Evolutionary conservation across 176 grass and related monocot species (phyloP).

Genomic region (Eleusine coracana): DNA sequence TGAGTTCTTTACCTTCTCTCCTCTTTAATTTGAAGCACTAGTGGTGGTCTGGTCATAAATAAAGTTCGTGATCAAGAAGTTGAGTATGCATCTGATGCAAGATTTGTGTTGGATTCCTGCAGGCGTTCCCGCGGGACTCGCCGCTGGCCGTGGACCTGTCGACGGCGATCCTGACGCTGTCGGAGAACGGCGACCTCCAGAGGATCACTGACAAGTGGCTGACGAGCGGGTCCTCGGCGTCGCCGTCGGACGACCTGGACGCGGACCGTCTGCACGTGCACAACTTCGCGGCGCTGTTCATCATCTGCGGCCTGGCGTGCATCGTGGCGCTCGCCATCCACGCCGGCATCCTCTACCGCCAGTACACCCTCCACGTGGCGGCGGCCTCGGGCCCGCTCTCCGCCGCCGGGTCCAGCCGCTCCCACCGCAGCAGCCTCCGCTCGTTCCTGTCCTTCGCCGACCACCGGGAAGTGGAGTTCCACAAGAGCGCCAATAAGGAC

Average conservation of each 20-base stretch:
- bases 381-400: background rate
- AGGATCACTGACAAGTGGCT: slow-evolving; percentile 84
- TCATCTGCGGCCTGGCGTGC: slow-evolving; percentile 78
- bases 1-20: slow-evolving; percentile 35
- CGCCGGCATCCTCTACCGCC: slow-evolving; percentile 40
- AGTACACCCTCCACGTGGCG: slow-evolving; percentile 50
- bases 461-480: slow-evolving; percentile 29
- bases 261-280: slow-evolving; percentile 55
- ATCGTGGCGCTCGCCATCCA: slow-evolving; percentile 60
- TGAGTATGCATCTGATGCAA: no score
- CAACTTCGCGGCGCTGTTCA: slow-evolving; percentile 78
- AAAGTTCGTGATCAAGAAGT: no score
- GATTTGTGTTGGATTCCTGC: background rate
- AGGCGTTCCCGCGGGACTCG: slow-evolving; percentile 80
- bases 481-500: background rate
- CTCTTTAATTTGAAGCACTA: no score
- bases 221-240: slow-evolving; percentile 1
- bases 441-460: slow-evolving; percentile 80
- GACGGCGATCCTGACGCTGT: slow-evolving; percentile 76
- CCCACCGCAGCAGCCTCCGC: slow-evolving; percentile 41
- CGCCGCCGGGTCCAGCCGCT: background rate
- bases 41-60: no score
- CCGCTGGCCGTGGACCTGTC: slow-evolving; percentile 72
- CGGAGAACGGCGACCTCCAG: slow-evolving; percentile 88
- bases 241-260: slow-evolving; percentile 34